Conservation (phyloP, 2,329 filamentous ascomycete genomes). For the Aspergillus puulaauensis region DNA sequence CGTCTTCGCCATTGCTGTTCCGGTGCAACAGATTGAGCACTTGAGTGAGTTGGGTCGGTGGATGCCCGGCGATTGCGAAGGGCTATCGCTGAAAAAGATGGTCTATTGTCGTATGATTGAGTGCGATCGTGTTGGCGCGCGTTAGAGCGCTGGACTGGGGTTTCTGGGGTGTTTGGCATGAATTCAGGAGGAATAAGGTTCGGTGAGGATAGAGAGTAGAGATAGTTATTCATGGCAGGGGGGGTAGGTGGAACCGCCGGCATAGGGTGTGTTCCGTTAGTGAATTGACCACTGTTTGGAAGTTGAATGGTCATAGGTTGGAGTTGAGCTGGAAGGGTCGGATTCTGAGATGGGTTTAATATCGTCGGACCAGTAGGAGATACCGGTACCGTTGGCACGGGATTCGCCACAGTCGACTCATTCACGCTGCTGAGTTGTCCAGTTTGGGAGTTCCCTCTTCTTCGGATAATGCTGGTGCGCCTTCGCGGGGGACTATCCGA, state of each 20-base stretch:
- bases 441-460: constrained; percentile 9
- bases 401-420: constrained; percentile 1
- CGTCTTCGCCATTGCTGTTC: constrained; percentile 39
- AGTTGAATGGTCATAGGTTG: not conserved
- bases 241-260: constrained; percentile 13
- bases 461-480: constrained; percentile 13
- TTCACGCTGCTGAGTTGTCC: not conserved
- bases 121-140: constrained; percentile 15
- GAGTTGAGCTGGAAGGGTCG: not conserved
- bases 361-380: not conserved
- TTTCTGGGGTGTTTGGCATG: constrained; percentile 17
- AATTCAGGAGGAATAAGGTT: constrained; percentile 28
- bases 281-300: not conserved
- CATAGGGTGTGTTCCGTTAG: constrained; percentile 12
- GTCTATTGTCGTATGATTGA: constrained; percentile 20
- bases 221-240: constrained; percentile 22
- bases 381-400: not conserved
- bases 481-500: constrained; percentile 11
- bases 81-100: constrained; percentile 9
- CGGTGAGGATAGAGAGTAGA: constrained; percentile 34
- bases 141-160: not conserved
- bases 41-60: constrained; percentile 32
- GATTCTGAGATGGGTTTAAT: not conserved
- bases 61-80: constrained; percentile 29
- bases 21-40: constrained; percentile 25